These are phyloP conservation scores for Agarophyton chilense DNA, from an alignment of 23 red algal genomes.

Conservation along the genomic window DNA sequence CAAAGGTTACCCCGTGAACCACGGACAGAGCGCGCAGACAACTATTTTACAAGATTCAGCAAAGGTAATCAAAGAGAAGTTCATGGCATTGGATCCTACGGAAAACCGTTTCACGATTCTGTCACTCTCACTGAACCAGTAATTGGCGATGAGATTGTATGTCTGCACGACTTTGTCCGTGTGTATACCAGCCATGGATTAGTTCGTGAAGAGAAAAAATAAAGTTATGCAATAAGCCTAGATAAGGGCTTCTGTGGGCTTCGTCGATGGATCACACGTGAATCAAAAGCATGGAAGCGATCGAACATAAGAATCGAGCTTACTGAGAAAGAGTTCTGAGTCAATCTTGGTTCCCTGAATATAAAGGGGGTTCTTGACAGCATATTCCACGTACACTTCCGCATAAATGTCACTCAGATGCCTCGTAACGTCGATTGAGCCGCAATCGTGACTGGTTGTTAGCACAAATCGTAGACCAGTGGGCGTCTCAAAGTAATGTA, in stretches of 20 bases:
- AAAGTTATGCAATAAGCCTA: background rate
- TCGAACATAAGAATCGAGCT: constrained; percentile 85
- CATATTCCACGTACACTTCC: constrained; percentile 86
- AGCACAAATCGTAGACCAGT: constrained; percentile 96
- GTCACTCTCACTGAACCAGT: constrained; percentile 32
- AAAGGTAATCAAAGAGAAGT: constrained; percentile 59
- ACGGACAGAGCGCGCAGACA: constrained; percentile 36
- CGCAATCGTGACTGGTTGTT: constrained; percentile 76
- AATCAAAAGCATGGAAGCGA: constrained; percentile 85
- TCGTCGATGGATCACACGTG: background rate
- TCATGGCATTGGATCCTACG: constrained; percentile 80
- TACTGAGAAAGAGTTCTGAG: constrained; percentile 69
- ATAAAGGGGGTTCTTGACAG: constrained; percentile 87
- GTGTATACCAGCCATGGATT: background rate
- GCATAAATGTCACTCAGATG: constrained; percentile 81
- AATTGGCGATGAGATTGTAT: no score
- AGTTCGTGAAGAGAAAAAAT: background rate
- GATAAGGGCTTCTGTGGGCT: background rate
- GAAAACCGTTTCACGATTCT: constrained; percentile 91
- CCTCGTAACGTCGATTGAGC: constrained; percentile 73
- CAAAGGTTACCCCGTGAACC: constrained; percentile 67
- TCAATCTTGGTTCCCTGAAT: constrained; percentile 62
- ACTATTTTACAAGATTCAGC: constrained; percentile 68
- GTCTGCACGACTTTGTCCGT: no score
- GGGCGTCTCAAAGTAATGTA: constrained; percentile 96